Evolutionary conservation across 345 rosid genomes (phyloP).

Genomic region (Sapria himalayana): DNA sequence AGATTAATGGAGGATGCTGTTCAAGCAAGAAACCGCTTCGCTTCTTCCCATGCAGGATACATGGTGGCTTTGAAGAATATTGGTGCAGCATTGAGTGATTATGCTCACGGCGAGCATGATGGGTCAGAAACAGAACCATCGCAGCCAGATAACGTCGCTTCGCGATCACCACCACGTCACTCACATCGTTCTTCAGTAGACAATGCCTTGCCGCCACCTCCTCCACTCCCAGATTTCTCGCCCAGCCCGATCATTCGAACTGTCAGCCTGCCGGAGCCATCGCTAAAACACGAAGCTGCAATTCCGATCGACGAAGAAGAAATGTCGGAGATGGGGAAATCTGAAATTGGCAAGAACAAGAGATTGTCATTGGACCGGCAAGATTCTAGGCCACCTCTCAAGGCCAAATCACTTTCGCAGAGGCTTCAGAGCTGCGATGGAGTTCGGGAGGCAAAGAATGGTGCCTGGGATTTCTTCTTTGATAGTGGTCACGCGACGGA

Average conservation of each 20-base stretch:
- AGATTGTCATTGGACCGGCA: too few relatives aligned
- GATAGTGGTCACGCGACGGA: too few relatives aligned
- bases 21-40: conserved; percentile 53
- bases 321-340: too few relatives aligned
- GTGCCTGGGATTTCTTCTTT: conserved; percentile 61
- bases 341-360: too few relatives aligned
- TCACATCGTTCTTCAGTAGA: conserved; percentile 30
- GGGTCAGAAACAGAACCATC: conserved; percentile 13
- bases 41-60: conserved; percentile 65
- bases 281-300: conserved; percentile 12
- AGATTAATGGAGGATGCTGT: conserved; percentile 77
- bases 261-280: conserved; percentile 35
- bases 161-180: conserved; percentile 36
- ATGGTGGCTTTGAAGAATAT: conserved; percentile 53
- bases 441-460: conserved; percentile 15
- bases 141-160: conserved; percentile 17
- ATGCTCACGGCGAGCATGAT: conserved; percentile 58
- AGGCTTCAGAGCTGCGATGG: too few relatives aligned
- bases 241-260: conserved; percentile 68
- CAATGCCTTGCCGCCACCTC: conserved; percentile 53
- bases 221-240: conserved; percentile 56
- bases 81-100: conserved; percentile 84
- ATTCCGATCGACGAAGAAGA: conserved; percentile 23
- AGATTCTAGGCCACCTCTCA: too few relatives aligned
- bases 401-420: too few relatives aligned